Conservation (phyloP, 768 basidiomycete genomes). For the Boletus rex-veris region DNA sequence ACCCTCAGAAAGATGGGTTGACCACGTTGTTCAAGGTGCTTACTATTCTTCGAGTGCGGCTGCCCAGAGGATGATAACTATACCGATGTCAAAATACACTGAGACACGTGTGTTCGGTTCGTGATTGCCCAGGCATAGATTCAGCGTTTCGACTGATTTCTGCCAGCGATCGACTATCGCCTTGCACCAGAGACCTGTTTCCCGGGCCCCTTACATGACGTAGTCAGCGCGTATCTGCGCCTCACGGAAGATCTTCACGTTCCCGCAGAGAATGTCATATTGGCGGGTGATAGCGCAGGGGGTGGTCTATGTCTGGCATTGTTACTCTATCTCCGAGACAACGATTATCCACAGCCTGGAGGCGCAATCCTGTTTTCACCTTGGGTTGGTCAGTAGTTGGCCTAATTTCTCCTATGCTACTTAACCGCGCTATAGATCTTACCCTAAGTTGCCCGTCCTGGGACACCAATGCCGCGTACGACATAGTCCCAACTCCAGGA, state of each 20-base stretch:
- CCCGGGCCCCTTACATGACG: slow-evolving; percentile 86
- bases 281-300: slow-evolving; percentile 92
- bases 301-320: slow-evolving; percentile 83
- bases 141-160: background rate
- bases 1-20: slow-evolving; percentile 1
- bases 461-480: slow-evolving; percentile 88
- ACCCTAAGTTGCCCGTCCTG: slow-evolving; percentile 99
- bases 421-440: slow-evolving; percentile 51
- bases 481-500: slow-evolving; percentile 72
- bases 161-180: slow-evolving; percentile 85
- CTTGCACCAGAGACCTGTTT: slow-evolving; percentile 94
- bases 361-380: slow-evolving; percentile 89
- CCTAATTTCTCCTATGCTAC: slow-evolving; percentile 2
- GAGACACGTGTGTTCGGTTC: slow-evolving; percentile 84
- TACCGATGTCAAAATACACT: slow-evolving; percentile 84
- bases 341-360: slow-evolving; percentile 77
- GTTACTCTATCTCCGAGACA: slow-evolving; percentile 93
- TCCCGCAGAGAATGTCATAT: slow-evolving; percentile 83
- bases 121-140: slow-evolving; percentile 17
- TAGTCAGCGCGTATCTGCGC: slow-evolving; percentile 81
- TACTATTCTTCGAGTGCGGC: slow-evolving; percentile 92
- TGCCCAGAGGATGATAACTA: slow-evolving; percentile 85
- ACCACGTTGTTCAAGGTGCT: slow-evolving; percentile 52
- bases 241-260: slow-evolving; percentile 86
- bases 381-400: slow-evolving; percentile 77